phyloP scores from a whole-genome alignment of 2,329 filamentous ascomycete genomes.

The Neopestalotiopsis rosae region DNA sequence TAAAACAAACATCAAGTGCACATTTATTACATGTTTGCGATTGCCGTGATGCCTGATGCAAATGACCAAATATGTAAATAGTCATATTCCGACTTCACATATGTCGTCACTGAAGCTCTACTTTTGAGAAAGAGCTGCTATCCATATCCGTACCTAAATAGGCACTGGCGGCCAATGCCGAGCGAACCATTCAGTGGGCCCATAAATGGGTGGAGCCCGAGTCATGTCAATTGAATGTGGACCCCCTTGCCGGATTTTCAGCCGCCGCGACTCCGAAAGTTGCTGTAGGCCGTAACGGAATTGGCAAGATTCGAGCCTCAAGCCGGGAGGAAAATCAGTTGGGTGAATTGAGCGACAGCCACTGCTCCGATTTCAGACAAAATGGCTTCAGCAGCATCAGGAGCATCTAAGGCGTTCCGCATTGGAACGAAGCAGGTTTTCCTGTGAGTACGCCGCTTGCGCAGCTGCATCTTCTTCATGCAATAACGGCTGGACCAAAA shows the following conservation, averaged over 20 bases:
- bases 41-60: background rate
- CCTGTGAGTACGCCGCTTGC: slow-evolving; percentile 29
- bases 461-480: background rate
- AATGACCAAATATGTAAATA: background rate
- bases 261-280: slow-evolving; percentile 19
- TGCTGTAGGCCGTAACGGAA: slow-evolving; percentile 4
- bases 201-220: background rate
- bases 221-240: background rate
- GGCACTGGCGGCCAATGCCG: background rate
- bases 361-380: slow-evolving; percentile 16
- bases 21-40: too few species aligned
- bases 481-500: background rate
- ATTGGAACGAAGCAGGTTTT: slow-evolving; percentile 37
- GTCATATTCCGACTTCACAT: background rate
- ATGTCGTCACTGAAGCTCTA: background rate
- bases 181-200: background rate
- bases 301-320: slow-evolving; percentile 9
- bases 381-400: slow-evolving; percentile 24
- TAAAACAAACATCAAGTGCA: slow-evolving; percentile 17
- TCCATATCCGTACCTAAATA: background rate
- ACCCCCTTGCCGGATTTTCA: slow-evolving; percentile 15
- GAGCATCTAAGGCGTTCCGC: slow-evolving; percentile 28
- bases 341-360: background rate
- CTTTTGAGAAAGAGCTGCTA: background rate
- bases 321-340: background rate